Evolutionary conservation across 2,329 filamentous ascomycete species (phyloP), one percentile per base, ranked within the genome.

Genomic region (Beauveria australis): DNA sequence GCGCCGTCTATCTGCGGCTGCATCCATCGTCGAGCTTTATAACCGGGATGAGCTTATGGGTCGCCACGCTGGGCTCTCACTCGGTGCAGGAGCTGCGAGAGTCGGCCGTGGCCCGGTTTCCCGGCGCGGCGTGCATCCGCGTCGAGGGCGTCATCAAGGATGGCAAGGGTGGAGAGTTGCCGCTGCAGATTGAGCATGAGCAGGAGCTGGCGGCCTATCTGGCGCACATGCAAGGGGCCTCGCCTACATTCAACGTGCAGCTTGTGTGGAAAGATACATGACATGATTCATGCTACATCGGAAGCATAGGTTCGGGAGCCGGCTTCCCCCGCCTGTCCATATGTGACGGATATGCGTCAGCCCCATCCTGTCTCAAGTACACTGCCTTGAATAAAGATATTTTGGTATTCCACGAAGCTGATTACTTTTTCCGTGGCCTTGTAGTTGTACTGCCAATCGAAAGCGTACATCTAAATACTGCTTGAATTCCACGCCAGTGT

Each of bases 191-290:
- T 66, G 86, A 87, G 59, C 80, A 86, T 46, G 87, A 92, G 66
- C 82, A 85, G 63, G 89, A 93, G 73, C 71, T 94, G 63, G 81
- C 81, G 62, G 87, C 86, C 0, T 93, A 92, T 72, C 72, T 94
- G 65, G 78, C 81, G 52, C 87, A 89, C 69, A 77, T 87, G 28
- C 75, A 82, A 64, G 78, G 68, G 14, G 67, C 66, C 24, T 71
- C 77, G 40, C 75, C 78, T 7, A 78, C 74, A 9, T 80, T 80
- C 65, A 71, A 69, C 49, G 74, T 79, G 16, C 74, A 76, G 63
- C 66, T 76, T 49, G 68, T 74, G 14, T 73, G 69, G 70, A 67
- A 67, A 64, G 59, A 66, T 48, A 67, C 64, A 54, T 62, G 41
- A 57, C 4, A 10, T 30, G 19, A 28, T 9, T 14, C 16, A 9